Conservation (phyloP, 2,329 filamentous ascomycete species). For the Alternaria arbusti region DNA sequence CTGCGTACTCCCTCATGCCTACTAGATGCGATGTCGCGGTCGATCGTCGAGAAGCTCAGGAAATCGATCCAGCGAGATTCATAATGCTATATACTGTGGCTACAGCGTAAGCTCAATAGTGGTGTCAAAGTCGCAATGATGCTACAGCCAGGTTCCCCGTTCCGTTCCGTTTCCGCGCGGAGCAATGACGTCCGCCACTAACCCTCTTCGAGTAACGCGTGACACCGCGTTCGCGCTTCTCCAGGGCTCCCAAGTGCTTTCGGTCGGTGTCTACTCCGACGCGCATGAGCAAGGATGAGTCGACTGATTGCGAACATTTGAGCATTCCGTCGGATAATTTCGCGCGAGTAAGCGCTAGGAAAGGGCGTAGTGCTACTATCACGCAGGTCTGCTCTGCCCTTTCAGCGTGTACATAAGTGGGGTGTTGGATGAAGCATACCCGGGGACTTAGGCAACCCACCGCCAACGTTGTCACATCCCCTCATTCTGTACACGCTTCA, state of each 20-base stretch:
- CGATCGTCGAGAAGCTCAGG: too few relatives aligned
- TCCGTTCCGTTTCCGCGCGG: neutral
- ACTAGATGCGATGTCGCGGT: too few relatives aligned
- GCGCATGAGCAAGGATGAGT: neutral
- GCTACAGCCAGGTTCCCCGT: neutral
- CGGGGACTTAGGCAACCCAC: too few relatives aligned
- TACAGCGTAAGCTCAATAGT: neutral
- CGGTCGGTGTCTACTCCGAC: neutral
- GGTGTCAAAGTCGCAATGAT: too few relatives aligned
- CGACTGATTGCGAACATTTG: neutral
- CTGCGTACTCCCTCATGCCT: too few relatives aligned
- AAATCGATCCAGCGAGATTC: too few relatives aligned
- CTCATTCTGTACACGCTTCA: rapidly evolving
- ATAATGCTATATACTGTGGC: too few relatives aligned
- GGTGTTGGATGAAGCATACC: too few relatives aligned
- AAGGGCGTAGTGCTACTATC: neutral
- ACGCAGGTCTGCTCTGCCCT: neutral
- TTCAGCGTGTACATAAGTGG: too few relatives aligned
- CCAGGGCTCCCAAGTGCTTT: too few relatives aligned
- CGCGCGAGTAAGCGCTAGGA: neutral
- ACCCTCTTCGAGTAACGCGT: neutral
- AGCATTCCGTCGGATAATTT: neutral
- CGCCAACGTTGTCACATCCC: neutral
- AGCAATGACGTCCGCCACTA: neutral
- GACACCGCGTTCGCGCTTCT: neutral